These are phyloP conservation scores for Avena atlantica DNA, from an alignment of 176 grass and related monocot species.

Conservation along the genomic window DNA sequence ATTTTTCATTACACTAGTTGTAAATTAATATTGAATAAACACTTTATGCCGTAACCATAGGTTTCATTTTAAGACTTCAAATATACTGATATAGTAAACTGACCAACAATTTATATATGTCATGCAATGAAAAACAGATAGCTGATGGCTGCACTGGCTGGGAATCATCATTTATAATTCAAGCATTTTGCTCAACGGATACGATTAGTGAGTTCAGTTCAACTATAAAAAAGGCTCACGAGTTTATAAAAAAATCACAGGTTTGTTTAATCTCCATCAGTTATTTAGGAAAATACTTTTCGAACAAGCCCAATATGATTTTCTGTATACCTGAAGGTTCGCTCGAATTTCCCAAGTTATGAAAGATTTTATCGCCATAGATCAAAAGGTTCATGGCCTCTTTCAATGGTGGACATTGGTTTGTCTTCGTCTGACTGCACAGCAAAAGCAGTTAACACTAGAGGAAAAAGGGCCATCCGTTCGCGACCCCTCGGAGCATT, in stretches of 20 bases:
- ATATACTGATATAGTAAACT: too few species aligned
- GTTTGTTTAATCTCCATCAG: not conserved
- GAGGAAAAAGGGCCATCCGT: too few species aligned
- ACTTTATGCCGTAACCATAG: too few species aligned
- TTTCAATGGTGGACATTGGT: slow-evolving; percentile 39
- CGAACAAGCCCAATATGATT: not conserved
- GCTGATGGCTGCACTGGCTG: slow-evolving; percentile 54
- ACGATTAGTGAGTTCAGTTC: slow-evolving; percentile 42
- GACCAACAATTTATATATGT: too few species aligned
- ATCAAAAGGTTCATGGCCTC: slow-evolving; percentile 49
- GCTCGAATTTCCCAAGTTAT: slow-evolving; percentile 5
- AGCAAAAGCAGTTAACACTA: slow-evolving; percentile 33
- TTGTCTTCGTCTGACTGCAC: slow-evolving; percentile 45
- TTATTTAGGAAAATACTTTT: not conserved
- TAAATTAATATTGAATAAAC: not conserved
- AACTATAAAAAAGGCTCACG: slow-evolving; percentile 47
- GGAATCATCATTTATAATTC: slow-evolving; percentile 61
- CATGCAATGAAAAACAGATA: slow-evolving; percentile 3
- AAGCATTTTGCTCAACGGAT: slow-evolving; percentile 51
- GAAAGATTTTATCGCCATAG: slow-evolving; percentile 34
- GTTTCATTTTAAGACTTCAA: too few species aligned
- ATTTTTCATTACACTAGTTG: too few species aligned
- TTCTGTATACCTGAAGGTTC: not conserved
- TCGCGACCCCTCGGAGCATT: too few species aligned
- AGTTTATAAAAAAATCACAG: slow-evolving; percentile 51